Evolutionary conservation across 805 yeast species (phyloP).

Genomic region (Saitoella complicata): DNA sequence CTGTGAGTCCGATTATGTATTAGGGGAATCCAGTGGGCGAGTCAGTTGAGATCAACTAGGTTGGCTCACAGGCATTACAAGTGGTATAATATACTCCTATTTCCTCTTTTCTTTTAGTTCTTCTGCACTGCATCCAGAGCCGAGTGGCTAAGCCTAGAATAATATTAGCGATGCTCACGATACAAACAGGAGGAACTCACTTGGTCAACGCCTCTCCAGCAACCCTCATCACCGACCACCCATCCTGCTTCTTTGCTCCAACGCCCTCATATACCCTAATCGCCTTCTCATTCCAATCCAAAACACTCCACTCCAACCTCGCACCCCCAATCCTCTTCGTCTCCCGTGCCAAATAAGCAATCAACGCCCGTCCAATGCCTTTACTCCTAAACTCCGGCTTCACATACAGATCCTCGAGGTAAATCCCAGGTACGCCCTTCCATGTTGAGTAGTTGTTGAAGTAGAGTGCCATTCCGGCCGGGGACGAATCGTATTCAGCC

Average conservation of each 20-base stretch:
- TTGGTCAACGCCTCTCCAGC: conserved; percentile 5
- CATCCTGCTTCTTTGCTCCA: conserved; percentile 10
- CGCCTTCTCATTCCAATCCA: conserved; percentile 12
- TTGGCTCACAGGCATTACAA: too few species aligned
- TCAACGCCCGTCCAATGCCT: conserved; percentile 9
- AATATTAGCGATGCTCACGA: too few species aligned
- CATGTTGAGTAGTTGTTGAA: conserved; percentile 14
- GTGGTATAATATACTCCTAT: too few species aligned
- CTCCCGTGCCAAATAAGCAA: conserved; percentile 12
- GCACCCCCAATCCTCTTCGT: conserved; percentile 10
- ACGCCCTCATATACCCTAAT: conserved; percentile 10
- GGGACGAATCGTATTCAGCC: conserved; percentile 8
- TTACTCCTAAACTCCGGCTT: conserved; percentile 8
- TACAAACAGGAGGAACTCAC: too few species aligned
- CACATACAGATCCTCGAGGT: conserved; percentile 13
- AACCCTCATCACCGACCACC: conserved; percentile 13
- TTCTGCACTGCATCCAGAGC: too few species aligned
- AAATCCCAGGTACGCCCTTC: conserved; percentile 13
- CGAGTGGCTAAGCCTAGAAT: too few species aligned
- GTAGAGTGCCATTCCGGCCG: conserved; percentile 18
- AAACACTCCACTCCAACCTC: conserved; percentile 11
- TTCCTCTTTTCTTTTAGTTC: too few species aligned
- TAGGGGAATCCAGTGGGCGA: too few species aligned
- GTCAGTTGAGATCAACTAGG: too few species aligned
- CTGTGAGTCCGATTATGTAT: too few species aligned